Base-by-base conservation (phyloP, 306 rosid genomes). In the Cercis canadensis region DNA sequence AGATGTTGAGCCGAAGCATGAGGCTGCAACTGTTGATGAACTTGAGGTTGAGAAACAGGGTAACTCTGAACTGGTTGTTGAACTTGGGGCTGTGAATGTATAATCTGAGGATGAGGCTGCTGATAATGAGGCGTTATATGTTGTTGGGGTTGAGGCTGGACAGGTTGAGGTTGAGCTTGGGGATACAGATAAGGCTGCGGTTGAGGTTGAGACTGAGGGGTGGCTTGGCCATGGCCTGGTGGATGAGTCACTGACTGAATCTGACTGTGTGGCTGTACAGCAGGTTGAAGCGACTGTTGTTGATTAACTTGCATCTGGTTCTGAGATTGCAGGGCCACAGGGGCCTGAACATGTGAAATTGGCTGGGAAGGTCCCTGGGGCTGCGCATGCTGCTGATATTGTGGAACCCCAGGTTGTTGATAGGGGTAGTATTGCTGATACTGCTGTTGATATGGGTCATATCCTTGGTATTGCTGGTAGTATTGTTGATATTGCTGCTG, bases 391-490 rank as follows among this genome's bases (percentile, higher is more conserved):
- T 68, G 96, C 85, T 84, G 95, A 55, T 77, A 80, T 64, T 77
- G 98, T 34, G 80, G 81, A 82, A 62, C 85, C 1, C 59, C 81
- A 18, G 89, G 70, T 75, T 89, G 97, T 72, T 90, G 98, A 78
- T 89, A 87, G 12, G 97, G 95, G 72, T 91, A 84, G 75, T 87
- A 89, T 14, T 87, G 88, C 74, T 90, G 97, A 88, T 90, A 94
- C 34, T 91, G 96, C 80, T 87, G 98, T 74, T 90, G 97, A 65
- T 85, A 88, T 37, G 87, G 90, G 76, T 93, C 97, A 84, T 87
- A 89, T 60, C 98, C 97, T 58, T 96, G 92, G 65, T 88, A 90
- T 62, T 90, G 98, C 81, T 90, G 98, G 67, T 93, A 90, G 74
- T 88, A 90, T 80, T 88, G 97, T 58, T 88, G 97, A 83, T 90